Percentiles rank a stretch among this genome's conserved stretches.
These are phyloP conservation scores for Amylocystis lapponica DNA, from an alignment of 768 basidiomycete genomes.

Conservation along the genomic window DNA sequence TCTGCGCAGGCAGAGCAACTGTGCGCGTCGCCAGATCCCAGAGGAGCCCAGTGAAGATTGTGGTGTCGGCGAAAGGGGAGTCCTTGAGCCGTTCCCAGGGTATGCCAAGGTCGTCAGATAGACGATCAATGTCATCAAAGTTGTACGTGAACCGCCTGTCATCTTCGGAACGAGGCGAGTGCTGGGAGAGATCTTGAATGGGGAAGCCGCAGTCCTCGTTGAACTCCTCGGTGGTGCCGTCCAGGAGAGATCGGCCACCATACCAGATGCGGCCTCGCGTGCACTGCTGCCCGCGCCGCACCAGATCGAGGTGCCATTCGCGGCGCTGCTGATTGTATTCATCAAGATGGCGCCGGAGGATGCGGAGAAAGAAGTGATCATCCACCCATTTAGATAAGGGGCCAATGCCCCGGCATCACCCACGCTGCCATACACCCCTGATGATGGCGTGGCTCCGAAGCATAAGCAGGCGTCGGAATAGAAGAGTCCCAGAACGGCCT, in stretches of 20 bases:
- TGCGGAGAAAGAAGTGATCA: conserved; percentile 11
- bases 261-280: conserved; percentile 16
- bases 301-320: neutral
- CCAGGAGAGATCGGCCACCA: conserved; percentile 9
- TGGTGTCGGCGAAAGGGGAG: neutral
- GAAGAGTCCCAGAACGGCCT: too few relatives aligned
- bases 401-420: too few relatives aligned
- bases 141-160: conserved; percentile 12
- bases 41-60: conserved; percentile 19
- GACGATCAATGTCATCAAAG: conserved; percentile 16
- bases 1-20: conserved; percentile 4
- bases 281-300: conserved; percentile 1
- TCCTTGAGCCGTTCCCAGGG: conserved; percentile 19
- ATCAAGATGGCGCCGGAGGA: conserved; percentile 7
- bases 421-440: too few relatives aligned
- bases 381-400: conserved; percentile 4
- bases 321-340: conserved; percentile 22
- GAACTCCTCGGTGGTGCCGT: conserved; percentile 17
- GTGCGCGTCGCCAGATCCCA: conserved; percentile 14
- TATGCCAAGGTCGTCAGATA: conserved; percentile 15
- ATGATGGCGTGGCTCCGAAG: too few relatives aligned
- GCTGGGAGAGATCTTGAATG: conserved; percentile 9
- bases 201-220: conserved; percentile 17
- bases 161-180: conserved; percentile 2
- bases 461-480: too few relatives aligned